Evolutionary conservation across 768 basidiomycete genomes (phyloP), one percentile per base, ranked within the genome.

Genomic region (Cubamyces lactineus): DNA sequence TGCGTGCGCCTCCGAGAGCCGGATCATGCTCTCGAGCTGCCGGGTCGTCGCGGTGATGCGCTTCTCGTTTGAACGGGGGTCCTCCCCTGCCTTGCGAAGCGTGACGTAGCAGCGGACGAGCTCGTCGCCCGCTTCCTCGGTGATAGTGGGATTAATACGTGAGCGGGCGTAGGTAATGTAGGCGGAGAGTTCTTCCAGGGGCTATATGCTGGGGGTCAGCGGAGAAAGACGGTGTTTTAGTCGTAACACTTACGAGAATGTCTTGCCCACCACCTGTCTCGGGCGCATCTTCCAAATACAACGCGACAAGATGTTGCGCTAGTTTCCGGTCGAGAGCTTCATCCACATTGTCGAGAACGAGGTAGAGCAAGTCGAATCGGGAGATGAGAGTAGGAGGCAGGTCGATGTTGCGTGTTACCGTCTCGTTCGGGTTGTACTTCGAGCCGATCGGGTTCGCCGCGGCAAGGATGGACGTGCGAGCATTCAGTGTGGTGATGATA

Each of bases 1-100:
- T 4, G 97, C 96, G 72, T 99, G 97, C 0, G 91, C 97, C 76
- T 99, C 97, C 0, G 91, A 89, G 26, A 99, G 85, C 5, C 96
- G 90, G 70, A 99, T 97, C 86, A 99, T 92, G 67, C 89, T 91
- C 76, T 99, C 97, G 16, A 99, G 85, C 74, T 99, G 96, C 51
- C 97, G 86, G 0, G 97, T 98, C 34, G 97, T 98, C 0, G 97
- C 97, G 0, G 97, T 99, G 74, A 99, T 99, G 13, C 96, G 87
- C 72, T 92, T 92, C 75, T 98, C 96, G 62, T 84, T 85, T 1
- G 86, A 84, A 17, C 94, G 87, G 1, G 94, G 88, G 72, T 98
- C 96, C 57, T 89, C 82, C 21, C 96, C 96, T 69, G 92, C 87
- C 70, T 91, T 91, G 53, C 97, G 91, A 82, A 99, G 91, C 65